Evolutionary conservation across 23 red algal genomes (phyloP).

Genomic region (Pyropia yezoensis): DNA sequence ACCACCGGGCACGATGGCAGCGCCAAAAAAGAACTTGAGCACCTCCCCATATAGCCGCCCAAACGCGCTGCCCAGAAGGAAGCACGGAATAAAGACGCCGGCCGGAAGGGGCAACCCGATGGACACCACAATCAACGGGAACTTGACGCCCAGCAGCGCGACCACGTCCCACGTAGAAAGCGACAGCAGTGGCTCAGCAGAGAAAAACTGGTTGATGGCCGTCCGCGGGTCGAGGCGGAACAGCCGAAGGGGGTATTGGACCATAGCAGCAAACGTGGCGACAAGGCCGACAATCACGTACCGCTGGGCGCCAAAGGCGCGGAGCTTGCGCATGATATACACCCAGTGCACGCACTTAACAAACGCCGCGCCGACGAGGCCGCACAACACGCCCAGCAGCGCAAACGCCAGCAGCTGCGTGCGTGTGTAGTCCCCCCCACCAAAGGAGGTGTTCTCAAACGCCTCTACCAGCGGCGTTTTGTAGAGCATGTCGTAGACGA

Average conservation of each 20-base stretch:
- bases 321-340: conserved; percentile 74
- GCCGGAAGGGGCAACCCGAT: conserved; percentile 94
- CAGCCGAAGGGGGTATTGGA: conserved; percentile 86
- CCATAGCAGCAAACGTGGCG: conserved; percentile 50
- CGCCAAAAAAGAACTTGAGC: conserved; percentile 70
- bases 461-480: conserved; percentile 99
- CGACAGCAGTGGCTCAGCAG: conserved; percentile 40
- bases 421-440: conserved; percentile 25
- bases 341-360: conserved; percentile 80
- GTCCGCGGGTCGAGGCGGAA: conserved; percentile 87
- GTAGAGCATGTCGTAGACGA: conserved; percentile 94
- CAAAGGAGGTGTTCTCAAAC: conserved; percentile 86
- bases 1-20: conserved; percentile 73
- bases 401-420: conserved; percentile 71
- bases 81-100: conserved; percentile 95
- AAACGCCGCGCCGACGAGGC: conserved; percentile 78
- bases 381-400: conserved; percentile 78
- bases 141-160: conserved; percentile 78
- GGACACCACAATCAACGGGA: conserved; percentile 83
- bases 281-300: conserved; percentile 79
- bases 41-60: conserved; percentile 96
- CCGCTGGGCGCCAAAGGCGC: conserved; percentile 58
- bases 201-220: conserved; percentile 96
- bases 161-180: conserved; percentile 58
- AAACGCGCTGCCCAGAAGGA: conserved; percentile 78